phyloP scores from a whole-genome alignment of 176 grass and related monocot genomes.

The Rhynchospora breviuscula region DNA sequence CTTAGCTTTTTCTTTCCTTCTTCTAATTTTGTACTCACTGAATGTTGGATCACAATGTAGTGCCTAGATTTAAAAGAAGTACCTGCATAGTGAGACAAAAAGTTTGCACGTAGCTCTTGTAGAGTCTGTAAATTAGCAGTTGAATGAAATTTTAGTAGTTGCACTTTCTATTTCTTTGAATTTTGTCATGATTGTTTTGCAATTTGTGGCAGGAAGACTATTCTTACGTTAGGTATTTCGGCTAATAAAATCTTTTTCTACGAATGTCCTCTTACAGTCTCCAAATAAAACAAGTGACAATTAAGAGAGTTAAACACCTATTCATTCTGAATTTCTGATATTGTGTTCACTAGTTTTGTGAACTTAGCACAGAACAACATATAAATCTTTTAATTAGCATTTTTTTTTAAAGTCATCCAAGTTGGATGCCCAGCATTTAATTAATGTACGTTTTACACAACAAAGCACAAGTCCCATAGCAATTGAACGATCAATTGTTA shows the following conservation, averaged over 20 bases:
- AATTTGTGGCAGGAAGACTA: not conserved
- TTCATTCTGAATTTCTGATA: too few relatives aligned
- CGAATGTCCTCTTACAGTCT: not conserved
- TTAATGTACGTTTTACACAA: too few relatives aligned
- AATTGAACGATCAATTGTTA: too few relatives aligned
- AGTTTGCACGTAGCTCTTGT: slow-evolving; percentile 15
- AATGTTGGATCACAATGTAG: not conserved
- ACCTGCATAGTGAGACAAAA: not conserved
- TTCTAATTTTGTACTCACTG: not conserved
- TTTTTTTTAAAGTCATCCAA: too few relatives aligned
- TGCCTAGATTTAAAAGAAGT: not conserved
- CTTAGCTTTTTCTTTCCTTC: not conserved
- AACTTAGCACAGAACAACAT: too few relatives aligned
- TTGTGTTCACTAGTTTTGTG: too few relatives aligned
- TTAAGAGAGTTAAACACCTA: not conserved
- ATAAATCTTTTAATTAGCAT: too few relatives aligned
- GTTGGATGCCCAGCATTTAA: too few relatives aligned
- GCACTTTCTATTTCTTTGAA: not conserved
- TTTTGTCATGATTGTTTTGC: not conserved
- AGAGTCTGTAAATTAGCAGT: slow-evolving; percentile 7
- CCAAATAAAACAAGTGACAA: not conserved
- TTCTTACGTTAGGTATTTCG: not conserved
- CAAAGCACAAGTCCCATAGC: too few relatives aligned
- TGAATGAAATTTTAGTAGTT: not conserved
- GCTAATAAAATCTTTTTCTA: not conserved